These are phyloP conservation scores for Diaporthe capsici DNA, from an alignment of 2,329 filamentous ascomycete genomes.

Conservation along the genomic window DNA sequence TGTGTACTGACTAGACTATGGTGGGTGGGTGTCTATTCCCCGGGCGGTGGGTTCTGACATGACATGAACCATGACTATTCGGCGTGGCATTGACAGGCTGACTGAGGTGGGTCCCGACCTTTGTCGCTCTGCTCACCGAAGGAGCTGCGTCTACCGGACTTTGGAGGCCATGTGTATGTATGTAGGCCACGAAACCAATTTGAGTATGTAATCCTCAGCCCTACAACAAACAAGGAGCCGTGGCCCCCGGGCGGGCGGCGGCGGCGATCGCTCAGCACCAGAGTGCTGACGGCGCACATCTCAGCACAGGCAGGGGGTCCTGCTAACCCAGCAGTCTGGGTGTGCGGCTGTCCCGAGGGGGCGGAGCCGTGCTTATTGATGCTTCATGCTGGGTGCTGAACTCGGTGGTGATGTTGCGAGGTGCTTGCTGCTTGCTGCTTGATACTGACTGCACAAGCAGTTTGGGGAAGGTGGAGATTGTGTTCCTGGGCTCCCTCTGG, in stretches of 20 bases:
- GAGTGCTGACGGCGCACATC: constrained; percentile 32
- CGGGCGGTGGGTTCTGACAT: constrained; percentile 28
- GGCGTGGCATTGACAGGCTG: background rate
- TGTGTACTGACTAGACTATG: background rate
- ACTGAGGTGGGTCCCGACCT: constrained; percentile 24
- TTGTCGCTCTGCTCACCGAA: background rate
- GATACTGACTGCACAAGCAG: background rate
- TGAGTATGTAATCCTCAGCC: constrained; percentile 35
- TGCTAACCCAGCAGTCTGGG: background rate
- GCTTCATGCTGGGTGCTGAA: constrained; percentile 3
- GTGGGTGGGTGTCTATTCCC: background rate
- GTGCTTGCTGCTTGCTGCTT: background rate
- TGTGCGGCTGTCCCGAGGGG: constrained; percentile 20
- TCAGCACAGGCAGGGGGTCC: constrained; percentile 15
- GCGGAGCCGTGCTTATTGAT: constrained; percentile 9
- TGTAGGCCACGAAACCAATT: background rate
- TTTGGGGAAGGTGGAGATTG: background rate
- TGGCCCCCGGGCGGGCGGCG: background rate
- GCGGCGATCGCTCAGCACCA: constrained; percentile 33
- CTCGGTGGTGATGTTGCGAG: background rate
- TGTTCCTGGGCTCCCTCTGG: background rate
- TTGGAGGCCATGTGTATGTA: background rate
- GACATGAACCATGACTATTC: constrained; percentile 7
- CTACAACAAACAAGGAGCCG: constrained; percentile 36
- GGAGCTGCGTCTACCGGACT: background rate